These are phyloP conservation scores for Penicillium paneum DNA, from an alignment of 2,329 filamentous ascomycete genomes.

Conservation along the genomic window DNA sequence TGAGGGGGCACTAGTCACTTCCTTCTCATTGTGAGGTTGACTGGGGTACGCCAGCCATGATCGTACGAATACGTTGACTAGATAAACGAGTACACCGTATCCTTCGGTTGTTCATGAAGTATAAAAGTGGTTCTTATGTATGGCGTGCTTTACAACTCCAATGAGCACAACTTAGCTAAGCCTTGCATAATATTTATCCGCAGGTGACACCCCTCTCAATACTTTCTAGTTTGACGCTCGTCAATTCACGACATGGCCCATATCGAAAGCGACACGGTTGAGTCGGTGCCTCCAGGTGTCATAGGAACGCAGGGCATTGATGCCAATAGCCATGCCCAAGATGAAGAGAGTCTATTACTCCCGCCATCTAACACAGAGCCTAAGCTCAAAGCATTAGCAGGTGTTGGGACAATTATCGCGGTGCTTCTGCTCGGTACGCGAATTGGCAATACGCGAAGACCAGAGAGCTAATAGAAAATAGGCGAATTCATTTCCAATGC, in stretches of 20 bases:
- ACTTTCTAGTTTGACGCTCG: background rate
- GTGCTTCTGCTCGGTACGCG: conserved; percentile 30
- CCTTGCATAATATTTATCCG: background rate
- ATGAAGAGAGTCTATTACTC: conserved; percentile 22
- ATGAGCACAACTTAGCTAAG: conserved; percentile 14
- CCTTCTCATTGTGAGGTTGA: too few species aligned
- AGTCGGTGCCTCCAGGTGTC: background rate
- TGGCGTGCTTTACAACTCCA: conserved; percentile 17
- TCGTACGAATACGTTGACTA: too few species aligned
- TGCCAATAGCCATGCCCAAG: background rate
- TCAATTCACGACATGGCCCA: conserved; percentile 5
- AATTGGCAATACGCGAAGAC: background rate
- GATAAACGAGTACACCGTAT: too few species aligned
- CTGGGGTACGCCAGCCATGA: background rate
- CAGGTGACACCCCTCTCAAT: too few species aligned
- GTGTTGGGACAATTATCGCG: conserved; percentile 26
- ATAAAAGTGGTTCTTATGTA: background rate
- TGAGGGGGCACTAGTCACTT: too few species aligned
- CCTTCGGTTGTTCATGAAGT: background rate
- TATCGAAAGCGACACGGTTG: background rate
- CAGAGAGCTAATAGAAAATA: conserved; percentile 12
- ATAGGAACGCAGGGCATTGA: background rate
- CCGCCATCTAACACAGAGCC: background rate
- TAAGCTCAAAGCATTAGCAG: conserved; percentile 9
- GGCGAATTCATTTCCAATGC: conserved; percentile 65